phyloP scores from a whole-genome alignment of 2,329 filamentous ascomycete genomes.

The Ophiostoma novo-ulmi region DNA sequence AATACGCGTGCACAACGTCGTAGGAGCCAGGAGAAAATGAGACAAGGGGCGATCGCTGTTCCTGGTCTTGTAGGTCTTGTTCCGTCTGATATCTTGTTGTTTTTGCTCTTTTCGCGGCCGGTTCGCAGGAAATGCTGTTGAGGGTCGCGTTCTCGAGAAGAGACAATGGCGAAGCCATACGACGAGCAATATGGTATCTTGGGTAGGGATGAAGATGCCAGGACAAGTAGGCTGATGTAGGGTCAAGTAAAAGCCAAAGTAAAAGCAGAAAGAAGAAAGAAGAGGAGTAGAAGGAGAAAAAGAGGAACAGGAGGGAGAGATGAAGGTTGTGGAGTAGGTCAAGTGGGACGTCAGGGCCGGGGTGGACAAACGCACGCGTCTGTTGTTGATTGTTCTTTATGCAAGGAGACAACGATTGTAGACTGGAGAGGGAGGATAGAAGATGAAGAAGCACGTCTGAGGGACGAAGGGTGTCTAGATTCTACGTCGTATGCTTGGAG shows the following conservation, averaged over 20 bases:
- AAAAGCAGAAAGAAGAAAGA: not conserved
- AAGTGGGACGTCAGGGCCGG: slow-evolving; percentile 8
- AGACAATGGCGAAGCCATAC: slow-evolving; percentile 41
- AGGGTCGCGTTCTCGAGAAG: slow-evolving; percentile 38
- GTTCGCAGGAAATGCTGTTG: slow-evolving; percentile 35
- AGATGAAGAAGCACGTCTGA: not conserved
- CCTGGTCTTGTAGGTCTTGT: slow-evolving; percentile 10
- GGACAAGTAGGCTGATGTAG: not conserved
- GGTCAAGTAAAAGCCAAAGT: not conserved
- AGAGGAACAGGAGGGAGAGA: slow-evolving; percentile 8
- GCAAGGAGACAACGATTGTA: not conserved
- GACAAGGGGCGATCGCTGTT: not conserved
- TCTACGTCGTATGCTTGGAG: not conserved
- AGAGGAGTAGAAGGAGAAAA: slow-evolving; percentile 1
- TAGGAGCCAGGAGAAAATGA: slow-evolving; percentile 21
- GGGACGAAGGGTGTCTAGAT: not conserved
- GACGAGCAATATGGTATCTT: slow-evolving; percentile 1
- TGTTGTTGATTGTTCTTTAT: slow-evolving; percentile 3
- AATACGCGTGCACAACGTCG: slow-evolving; percentile 33
- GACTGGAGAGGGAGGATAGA: not conserved
- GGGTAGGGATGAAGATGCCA: not conserved
- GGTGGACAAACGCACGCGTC: slow-evolving; percentile 6
- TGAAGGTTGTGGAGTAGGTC: slow-evolving; percentile 9
- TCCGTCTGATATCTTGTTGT: slow-evolving; percentile 1
- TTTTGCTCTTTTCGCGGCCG: slow-evolving; percentile 25